Conservation (phyloP, 2,329 filamentous ascomycete genomes). For the Didymella keratinophila region DNA sequence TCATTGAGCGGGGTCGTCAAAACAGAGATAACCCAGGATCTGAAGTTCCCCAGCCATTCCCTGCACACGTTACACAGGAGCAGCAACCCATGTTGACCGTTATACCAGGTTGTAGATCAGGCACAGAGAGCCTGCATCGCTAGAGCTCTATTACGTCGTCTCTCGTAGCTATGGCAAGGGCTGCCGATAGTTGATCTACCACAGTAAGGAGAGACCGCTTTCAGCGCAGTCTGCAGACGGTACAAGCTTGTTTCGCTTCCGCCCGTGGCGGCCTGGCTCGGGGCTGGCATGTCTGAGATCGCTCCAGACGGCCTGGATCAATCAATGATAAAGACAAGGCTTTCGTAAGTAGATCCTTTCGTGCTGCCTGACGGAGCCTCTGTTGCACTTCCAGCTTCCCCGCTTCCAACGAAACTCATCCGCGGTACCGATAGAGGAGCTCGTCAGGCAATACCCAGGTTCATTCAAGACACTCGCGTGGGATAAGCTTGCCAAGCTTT, state of each 20-base stretch:
- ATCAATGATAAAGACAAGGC: not conserved
- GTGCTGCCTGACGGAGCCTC: conserved; percentile 10
- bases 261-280: conserved; percentile 10
- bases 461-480: conserved; percentile 20
- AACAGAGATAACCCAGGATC: conserved; percentile 10
- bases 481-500: conserved; percentile 42
- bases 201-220: not conserved
- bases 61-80: conserved; percentile 10
- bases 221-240: not conserved
- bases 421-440: conserved; percentile 10
- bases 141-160: conserved; percentile 6
- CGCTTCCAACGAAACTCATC: conserved; percentile 14
- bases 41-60: conserved; percentile 2
- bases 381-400: conserved; percentile 13
- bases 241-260: conserved; percentile 9
- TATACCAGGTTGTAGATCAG: conserved; percentile 15
- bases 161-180: conserved; percentile 5
- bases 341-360: conserved; percentile 4
- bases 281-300: conserved; percentile 8
- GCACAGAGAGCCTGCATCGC: conserved; percentile 1
- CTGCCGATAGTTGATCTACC: not conserved
- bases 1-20: conserved; percentile 10
- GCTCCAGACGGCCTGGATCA: conserved; percentile 5
- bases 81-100: conserved; percentile 10
- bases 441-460: conserved; percentile 21